phyloP scores from a whole-genome alignment of 345 rosid species.

The Barbarea vulgaris region DNA sequence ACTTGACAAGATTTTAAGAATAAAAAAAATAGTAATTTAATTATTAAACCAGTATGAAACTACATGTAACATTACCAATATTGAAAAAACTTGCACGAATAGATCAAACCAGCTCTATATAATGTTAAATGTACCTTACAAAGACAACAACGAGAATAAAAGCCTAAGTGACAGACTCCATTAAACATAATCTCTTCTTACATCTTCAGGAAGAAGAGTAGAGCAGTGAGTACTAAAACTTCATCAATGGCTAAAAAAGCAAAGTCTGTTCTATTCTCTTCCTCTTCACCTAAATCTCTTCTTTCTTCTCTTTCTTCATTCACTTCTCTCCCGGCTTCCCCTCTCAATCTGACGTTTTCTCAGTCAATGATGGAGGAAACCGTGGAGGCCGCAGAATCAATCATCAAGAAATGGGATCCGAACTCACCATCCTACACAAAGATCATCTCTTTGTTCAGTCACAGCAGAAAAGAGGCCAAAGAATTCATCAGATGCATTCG shows the following conservation, averaged over 20 bases:
- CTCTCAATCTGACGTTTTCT: slow-evolving; percentile 37
- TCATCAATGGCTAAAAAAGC: slow-evolving; percentile 29
- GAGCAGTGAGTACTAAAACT: not conserved
- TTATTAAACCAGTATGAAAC: not conserved
- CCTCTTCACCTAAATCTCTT: slow-evolving; percentile 23
- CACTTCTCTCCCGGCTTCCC: slow-evolving; percentile 32
- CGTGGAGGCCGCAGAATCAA: slow-evolving; percentile 47
- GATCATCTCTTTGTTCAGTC: slow-evolving; percentile 45
- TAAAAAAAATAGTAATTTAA: not conserved
- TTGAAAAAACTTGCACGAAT: not conserved
- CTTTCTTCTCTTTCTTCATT: slow-evolving; percentile 34
- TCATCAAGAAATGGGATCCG: slow-evolving; percentile 65
- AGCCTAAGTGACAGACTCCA: not conserved
- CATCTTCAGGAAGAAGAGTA: not conserved
- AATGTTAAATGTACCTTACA: slow-evolving; percentile 9
- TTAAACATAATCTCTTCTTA: not conserved
- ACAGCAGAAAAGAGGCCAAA: slow-evolving; percentile 53
- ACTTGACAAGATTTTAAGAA: not conserved
- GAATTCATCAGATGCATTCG: slow-evolving; percentile 48
- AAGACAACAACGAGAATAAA: not conserved
- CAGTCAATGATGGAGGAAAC: slow-evolving; percentile 52
- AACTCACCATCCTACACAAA: slow-evolving; percentile 45
- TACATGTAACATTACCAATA: not conserved
- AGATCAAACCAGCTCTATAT: slow-evolving; percentile 20
- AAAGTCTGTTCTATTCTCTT: slow-evolving; percentile 1